phyloP scores from a whole-genome alignment of 2,329 filamentous ascomycete genomes.

The Diplodia seriata region DNA sequence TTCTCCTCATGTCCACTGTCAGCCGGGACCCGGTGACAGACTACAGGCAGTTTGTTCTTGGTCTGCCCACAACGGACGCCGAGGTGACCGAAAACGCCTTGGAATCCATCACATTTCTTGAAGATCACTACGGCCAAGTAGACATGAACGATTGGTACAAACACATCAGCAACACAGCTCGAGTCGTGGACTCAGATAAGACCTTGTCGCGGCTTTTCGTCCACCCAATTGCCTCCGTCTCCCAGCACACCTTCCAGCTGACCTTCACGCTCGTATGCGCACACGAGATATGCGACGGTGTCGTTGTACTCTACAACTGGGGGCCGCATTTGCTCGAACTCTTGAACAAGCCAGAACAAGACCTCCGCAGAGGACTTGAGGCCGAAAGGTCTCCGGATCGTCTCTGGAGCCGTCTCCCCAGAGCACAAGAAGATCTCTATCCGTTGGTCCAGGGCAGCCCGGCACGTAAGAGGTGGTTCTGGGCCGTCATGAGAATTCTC shows the following conservation, averaged over 20 bases:
- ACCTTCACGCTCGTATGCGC: slow-evolving; percentile 51
- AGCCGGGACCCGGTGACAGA: slow-evolving; percentile 35
- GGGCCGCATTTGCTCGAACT: slow-evolving; percentile 50
- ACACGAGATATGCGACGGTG: slow-evolving; percentile 55
- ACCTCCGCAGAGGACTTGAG: slow-evolving; percentile 38
- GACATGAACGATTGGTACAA: slow-evolving; percentile 49
- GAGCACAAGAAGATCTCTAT: slow-evolving; percentile 57
- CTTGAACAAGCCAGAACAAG: slow-evolving; percentile 42
- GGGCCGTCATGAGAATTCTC: slow-evolving; percentile 54
- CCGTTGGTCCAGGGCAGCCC: slow-evolving; percentile 47
- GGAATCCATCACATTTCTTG: slow-evolving; percentile 47
- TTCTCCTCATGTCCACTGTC: slow-evolving; percentile 47
- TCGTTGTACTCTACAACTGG: slow-evolving; percentile 48
- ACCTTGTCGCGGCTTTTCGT: slow-evolving; percentile 52
- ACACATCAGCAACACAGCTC: slow-evolving; percentile 51
- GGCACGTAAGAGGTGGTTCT: slow-evolving; percentile 56
- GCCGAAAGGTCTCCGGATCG: slow-evolving; percentile 29
- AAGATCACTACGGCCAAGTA: slow-evolving; percentile 46
- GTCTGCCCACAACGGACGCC: slow-evolving; percentile 39
- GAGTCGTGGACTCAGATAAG: slow-evolving; percentile 48
- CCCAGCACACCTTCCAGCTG: slow-evolving; percentile 42
- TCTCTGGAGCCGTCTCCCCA: slow-evolving; percentile 46
- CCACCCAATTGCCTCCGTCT: slow-evolving; percentile 41
- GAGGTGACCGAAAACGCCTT: slow-evolving; percentile 44
- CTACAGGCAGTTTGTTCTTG: slow-evolving; percentile 45